These are phyloP conservation scores for Cladosporium sp. DNA, from an alignment of 2,329 filamentous ascomycete species.

Conservation along the genomic window DNA sequence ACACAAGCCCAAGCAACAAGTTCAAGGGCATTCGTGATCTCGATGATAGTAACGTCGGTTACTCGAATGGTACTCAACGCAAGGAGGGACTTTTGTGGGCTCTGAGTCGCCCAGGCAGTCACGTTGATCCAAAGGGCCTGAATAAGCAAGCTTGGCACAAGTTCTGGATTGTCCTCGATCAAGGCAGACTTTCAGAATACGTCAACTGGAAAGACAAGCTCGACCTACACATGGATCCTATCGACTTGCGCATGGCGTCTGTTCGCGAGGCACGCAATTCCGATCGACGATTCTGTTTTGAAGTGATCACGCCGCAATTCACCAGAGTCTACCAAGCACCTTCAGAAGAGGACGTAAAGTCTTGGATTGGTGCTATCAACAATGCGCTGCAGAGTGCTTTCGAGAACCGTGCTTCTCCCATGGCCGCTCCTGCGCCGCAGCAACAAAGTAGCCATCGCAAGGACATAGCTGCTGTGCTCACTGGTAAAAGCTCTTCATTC, in stretches of 20 bases:
- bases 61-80: slow-evolving; percentile 64
- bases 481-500: slow-evolving; percentile 81
- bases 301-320: slow-evolving; percentile 94
- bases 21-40: slow-evolving; percentile 94
- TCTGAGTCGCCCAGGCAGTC: slow-evolving; percentile 84
- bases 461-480: slow-evolving; percentile 90
- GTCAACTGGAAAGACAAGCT: slow-evolving; percentile 99
- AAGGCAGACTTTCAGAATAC: slow-evolving; percentile 95
- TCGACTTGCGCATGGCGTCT: slow-evolving; percentile 94
- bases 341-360: slow-evolving; percentile 96
- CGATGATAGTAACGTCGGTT: slow-evolving; percentile 65
- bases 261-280: slow-evolving; percentile 93
- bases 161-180: slow-evolving; percentile 99
- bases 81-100: slow-evolving; percentile 97
- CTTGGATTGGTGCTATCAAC: slow-evolving; percentile 94
- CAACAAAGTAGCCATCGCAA: slow-evolving; percentile 60
- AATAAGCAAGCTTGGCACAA: slow-evolving; percentile 99
- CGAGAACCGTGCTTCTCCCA: slow-evolving; percentile 61
- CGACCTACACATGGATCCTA: slow-evolving; percentile 96
- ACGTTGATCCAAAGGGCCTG: slow-evolving; percentile 90
- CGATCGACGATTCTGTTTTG: slow-evolving; percentile 94
- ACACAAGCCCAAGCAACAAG: slow-evolving; percentile 48
- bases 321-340: slow-evolving; percentile 97
- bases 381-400: slow-evolving; percentile 96
- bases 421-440: slow-evolving; percentile 47